Evolutionary conservation across 192 early-diverging fungal genomes (phyloP).

Genomic region (Coemansia aciculifera): DNA sequence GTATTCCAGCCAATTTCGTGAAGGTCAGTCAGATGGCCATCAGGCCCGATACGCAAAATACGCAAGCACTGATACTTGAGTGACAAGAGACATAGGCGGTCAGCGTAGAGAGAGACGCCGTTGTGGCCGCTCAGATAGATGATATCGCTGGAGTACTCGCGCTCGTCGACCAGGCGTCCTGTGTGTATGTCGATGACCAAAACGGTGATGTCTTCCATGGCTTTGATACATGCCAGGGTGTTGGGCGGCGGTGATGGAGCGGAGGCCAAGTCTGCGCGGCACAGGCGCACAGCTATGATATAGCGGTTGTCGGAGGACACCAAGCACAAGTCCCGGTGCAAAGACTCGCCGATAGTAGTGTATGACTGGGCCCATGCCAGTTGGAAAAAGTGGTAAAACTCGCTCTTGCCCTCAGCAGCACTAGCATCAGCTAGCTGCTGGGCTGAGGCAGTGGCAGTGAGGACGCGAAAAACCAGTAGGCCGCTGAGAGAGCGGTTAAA

Average conservation of each 20-base stretch:
- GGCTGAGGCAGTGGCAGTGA: conserved; percentile 26
- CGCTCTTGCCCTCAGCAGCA: conserved; percentile 26
- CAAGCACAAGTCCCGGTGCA: conserved; percentile 53
- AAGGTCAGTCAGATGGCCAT: conserved; percentile 30
- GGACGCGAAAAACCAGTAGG: conserved; percentile 38
- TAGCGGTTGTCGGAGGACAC: conserved; percentile 29
- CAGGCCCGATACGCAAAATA: conserved; percentile 27
- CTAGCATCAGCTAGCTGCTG: conserved; percentile 24
- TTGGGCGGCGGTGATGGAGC: conserved; percentile 17
- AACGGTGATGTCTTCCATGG: conserved; percentile 47
- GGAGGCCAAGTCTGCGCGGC: conserved; percentile 10
- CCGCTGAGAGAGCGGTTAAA: conserved; percentile 44
- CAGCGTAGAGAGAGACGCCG: conserved; percentile 39
- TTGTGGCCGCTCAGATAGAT: conserved; percentile 49
- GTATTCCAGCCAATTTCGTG: conserved; percentile 56
- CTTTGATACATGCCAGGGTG: conserved; percentile 28
- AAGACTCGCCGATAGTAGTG: conserved; percentile 32
- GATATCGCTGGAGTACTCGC: conserved; percentile 43
- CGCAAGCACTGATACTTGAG: conserved; percentile 52
- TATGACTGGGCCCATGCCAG: conserved; percentile 42
- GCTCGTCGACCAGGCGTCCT: conserved; percentile 32
- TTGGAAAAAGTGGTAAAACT: conserved; percentile 47
- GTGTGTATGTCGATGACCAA: conserved; percentile 34
- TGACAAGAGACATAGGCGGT: conserved; percentile 49
- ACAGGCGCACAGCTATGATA: conserved; percentile 35